Percentiles rank a stretch among this genome's conserved stretches.
phyloP scores from a whole-genome alignment of 192 early-diverging fungal species.

The Backusella australiensis region DNA sequence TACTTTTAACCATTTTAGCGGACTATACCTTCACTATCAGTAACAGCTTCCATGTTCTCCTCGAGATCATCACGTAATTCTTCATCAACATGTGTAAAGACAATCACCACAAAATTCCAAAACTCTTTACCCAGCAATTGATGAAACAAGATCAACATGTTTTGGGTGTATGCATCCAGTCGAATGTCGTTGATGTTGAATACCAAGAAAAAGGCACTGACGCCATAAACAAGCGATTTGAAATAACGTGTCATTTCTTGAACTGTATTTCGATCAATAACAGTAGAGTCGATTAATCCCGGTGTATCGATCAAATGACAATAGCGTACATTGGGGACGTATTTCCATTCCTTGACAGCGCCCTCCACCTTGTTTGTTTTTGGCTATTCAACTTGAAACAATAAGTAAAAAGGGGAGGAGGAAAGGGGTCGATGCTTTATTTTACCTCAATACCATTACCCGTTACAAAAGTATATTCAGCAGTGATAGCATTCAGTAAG shows the following conservation, averaged over 20 bases:
- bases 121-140: constrained; percentile 46
- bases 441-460: constrained; percentile 43
- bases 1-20: not conserved
- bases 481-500: constrained; percentile 49
- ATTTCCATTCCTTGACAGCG: constrained; percentile 26
- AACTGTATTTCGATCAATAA: constrained; percentile 42
- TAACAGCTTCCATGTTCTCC: constrained; percentile 41
- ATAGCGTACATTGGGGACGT: constrained; percentile 5
- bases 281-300: constrained; percentile 46
- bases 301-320: constrained; percentile 42
- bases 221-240: constrained; percentile 46
- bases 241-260: constrained; percentile 50
- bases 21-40: not conserved
- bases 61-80: constrained; percentile 43
- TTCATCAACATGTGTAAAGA: constrained; percentile 55
- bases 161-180: constrained; percentile 53
- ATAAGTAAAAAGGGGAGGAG: constrained; percentile 11
- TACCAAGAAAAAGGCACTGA: constrained; percentile 53
- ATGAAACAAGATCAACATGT: constrained; percentile 49
- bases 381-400: constrained; percentile 14
- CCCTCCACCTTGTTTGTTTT: constrained; percentile 27
- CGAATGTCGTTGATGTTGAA: constrained; percentile 53
- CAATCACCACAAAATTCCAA: constrained; percentile 53
- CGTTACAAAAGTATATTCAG: constrained; percentile 42
- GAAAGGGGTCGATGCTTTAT: not conserved